phyloP scores from a whole-genome alignment of 1,284 basidiomycete genomes.

The Neolentinus lepideus region DNA sequence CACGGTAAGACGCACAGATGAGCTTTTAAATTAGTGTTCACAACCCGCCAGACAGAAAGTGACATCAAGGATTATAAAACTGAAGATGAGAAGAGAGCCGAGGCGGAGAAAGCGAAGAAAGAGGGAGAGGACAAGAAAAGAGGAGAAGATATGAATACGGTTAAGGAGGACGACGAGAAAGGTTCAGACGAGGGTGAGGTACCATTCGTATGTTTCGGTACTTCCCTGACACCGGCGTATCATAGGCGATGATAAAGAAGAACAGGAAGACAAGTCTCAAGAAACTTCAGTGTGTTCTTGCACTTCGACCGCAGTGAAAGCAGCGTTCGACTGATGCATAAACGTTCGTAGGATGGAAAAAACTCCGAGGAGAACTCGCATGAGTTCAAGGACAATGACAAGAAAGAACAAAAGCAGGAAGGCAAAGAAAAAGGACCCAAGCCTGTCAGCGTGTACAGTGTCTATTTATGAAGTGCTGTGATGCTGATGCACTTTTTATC shows the following conservation, averaged over 20 bases:
- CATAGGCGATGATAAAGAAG: too few relatives aligned
- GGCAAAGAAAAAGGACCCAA: background rate
- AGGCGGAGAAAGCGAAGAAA: conserved; percentile 27
- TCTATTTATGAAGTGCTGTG: too few relatives aligned
- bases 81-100: conserved; percentile 61
- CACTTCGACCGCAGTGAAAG: too few relatives aligned
- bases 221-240: too few relatives aligned
- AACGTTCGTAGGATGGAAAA: too few relatives aligned
- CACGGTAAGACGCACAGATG: conserved; percentile 6
- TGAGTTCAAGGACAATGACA: conserved; percentile 15
- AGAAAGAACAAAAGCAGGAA: conserved; percentile 15
- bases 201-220: too few relatives aligned
- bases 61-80: conserved; percentile 26
- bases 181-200: background rate
- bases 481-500: too few relatives aligned
- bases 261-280: too few relatives aligned
- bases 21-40: too few relatives aligned
- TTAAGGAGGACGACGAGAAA: background rate
- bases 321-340: too few relatives aligned
- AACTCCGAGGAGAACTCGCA: conserved; percentile 14
- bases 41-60: background rate
- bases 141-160: background rate
- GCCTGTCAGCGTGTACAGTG: background rate
- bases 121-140: conserved; percentile 20
- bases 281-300: too few relatives aligned